Conservation (phyloP, 192 early-diverging fungal genomes). For the Ramicandelaber brevisporus region DNA sequence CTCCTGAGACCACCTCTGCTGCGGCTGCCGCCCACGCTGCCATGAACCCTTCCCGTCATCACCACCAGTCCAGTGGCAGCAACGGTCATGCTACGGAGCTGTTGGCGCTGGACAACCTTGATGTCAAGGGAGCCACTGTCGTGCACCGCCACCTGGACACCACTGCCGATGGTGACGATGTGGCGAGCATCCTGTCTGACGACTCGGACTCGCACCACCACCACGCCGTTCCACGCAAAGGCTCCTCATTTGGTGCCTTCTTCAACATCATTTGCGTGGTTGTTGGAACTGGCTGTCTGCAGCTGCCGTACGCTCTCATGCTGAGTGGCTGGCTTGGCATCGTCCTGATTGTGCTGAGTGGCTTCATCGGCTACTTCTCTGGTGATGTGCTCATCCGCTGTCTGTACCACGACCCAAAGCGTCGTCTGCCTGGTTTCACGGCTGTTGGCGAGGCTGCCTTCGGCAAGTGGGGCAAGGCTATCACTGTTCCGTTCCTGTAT, state of each 20-base stretch:
- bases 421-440: conserved; percentile 26
- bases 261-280: conserved; percentile 41
- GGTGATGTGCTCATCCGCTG: conserved; percentile 46
- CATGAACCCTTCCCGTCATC: too few species aligned
- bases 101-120: too few species aligned
- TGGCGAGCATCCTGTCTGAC: too few species aligned
- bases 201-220: conserved; percentile 6
- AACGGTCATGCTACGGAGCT: too few species aligned
- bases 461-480: conserved; percentile 26
- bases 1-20: too few species aligned
- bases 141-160: too few species aligned
- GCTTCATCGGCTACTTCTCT: conserved; percentile 38
- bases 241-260: conserved; percentile 22
- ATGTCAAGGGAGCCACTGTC: too few species aligned
- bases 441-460: conserved; percentile 47
- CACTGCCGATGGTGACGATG: too few species aligned
- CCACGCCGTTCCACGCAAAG: conserved; percentile 14
- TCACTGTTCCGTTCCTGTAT: conserved; percentile 33
- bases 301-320: conserved; percentile 54
- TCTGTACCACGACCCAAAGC: conserved; percentile 37
- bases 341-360: conserved; percentile 37
- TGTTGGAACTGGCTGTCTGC: conserved; percentile 57
- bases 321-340: conserved; percentile 54
- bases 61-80: too few species aligned
- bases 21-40: too few species aligned